These are phyloP conservation scores for Artomyces pyxidatus DNA, from an alignment of 768 basidiomycete genomes.

Conservation along the genomic window DNA sequence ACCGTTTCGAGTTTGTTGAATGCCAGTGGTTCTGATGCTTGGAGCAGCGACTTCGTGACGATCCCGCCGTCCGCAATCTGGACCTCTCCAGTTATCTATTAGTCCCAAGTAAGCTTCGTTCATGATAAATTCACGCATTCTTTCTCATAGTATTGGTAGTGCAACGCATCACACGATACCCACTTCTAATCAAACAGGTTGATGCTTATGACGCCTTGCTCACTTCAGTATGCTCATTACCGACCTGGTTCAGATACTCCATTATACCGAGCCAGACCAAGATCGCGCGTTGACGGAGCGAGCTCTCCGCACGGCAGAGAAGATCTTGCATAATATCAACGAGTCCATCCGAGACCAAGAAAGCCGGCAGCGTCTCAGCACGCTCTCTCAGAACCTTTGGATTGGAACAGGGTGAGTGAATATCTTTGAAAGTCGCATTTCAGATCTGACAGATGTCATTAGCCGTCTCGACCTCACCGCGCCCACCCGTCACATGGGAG, in stretches of 20 bases:
- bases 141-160: too few species aligned
- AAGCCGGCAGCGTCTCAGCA: constrained; percentile 62
- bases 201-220: too few species aligned
- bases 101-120: constrained; percentile 63
- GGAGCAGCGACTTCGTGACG: constrained; percentile 62
- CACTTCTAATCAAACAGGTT: constrained; percentile 80
- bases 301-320: constrained; percentile 59
- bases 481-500: constrained; percentile 78
- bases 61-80: constrained; percentile 68
- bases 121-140: too few species aligned
- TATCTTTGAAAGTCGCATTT: not conserved
- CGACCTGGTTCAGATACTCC: constrained; percentile 46
- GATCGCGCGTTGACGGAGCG: constrained; percentile 49
- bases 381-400: constrained; percentile 75
- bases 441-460: not conserved
- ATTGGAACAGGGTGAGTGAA: constrained; percentile 69
- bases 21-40: constrained; percentile 3
- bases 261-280: constrained; percentile 63
- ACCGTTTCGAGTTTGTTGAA: constrained; percentile 6
- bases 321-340: constrained; percentile 74
- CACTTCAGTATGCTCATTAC: not conserved
- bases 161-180: constrained; percentile 95
- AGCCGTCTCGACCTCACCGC: constrained; percentile 86
- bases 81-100: constrained; percentile 89
- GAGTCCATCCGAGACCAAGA: constrained; percentile 84